Evolutionary conservation across 1,284 basidiomycete genomes (phyloP).

Genomic region (Tremellales sp.): DNA sequence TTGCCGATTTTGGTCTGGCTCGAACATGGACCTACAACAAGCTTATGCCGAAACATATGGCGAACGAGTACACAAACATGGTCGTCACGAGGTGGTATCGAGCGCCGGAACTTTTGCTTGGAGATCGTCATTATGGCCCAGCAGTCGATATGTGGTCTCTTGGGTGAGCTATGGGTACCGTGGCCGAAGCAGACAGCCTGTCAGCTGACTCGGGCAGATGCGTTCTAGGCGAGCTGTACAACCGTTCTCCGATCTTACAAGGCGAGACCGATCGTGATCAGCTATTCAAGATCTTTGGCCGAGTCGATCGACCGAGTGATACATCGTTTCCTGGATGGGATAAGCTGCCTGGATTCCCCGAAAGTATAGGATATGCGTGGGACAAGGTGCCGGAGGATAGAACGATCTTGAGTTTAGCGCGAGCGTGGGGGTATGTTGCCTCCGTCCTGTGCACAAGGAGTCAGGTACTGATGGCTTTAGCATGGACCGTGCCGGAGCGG

Average conservation of each 20-base stretch:
- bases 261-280: constrained; percentile 88
- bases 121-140: constrained; percentile 82
- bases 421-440: constrained; percentile 32
- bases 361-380: constrained; percentile 48
- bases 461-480: constrained; percentile 8
- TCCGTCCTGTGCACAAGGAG: background rate
- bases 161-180: constrained; percentile 57
- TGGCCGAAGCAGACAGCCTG: background rate
- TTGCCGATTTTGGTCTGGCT: constrained; percentile 96
- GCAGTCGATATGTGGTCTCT: constrained; percentile 99
- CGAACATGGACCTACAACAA: constrained; percentile 57
- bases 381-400: constrained; percentile 24
- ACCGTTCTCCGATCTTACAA: constrained; percentile 77
- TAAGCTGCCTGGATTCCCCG: constrained; percentile 72
- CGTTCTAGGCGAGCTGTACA: constrained; percentile 94
- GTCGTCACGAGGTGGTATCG: constrained; percentile 99
- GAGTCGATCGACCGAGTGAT: constrained; percentile 84
- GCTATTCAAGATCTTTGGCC: constrained; percentile 77
- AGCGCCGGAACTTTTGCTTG: constrained; percentile 89
- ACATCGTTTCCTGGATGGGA: constrained; percentile 72
- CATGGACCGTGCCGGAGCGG: constrained; percentile 39
- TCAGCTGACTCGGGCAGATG: no score
- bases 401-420: constrained; percentile 20
- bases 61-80: constrained; percentile 83
- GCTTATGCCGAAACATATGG: constrained; percentile 46